Conservation (phyloP, 306 rosid species). For the Gleditsia sinensis region DNA sequence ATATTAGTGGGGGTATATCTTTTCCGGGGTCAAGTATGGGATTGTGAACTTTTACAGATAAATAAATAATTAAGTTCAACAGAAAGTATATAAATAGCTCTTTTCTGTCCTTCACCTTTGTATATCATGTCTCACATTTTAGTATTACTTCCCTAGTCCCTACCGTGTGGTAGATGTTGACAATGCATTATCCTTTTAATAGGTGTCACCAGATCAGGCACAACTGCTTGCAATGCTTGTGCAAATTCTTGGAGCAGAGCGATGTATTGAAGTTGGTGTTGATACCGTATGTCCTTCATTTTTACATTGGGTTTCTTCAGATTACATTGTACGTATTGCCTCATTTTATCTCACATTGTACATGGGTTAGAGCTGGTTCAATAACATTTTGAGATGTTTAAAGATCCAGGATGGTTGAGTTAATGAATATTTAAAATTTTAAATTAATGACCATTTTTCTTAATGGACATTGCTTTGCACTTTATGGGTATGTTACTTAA, state of each 20-base stretch:
- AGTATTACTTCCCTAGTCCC: constrained; percentile 6
- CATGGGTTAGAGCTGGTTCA: neutral
- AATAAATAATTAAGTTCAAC: constrained; percentile 2
- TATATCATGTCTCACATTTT: constrained; percentile 19
- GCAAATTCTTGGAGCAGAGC: constrained; percentile 87
- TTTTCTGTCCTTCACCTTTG: constrained; percentile 6
- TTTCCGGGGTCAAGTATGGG: constrained; percentile 2
- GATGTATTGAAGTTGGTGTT: constrained; percentile 95
- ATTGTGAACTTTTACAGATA: constrained; percentile 18
- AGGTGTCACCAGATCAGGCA: constrained; percentile 99
- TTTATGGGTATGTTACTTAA: neutral
- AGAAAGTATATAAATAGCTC: neutral
- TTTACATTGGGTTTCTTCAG: constrained; percentile 14
- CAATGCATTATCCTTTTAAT: constrained; percentile 16
- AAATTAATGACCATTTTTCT: neutral
- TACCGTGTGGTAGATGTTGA: constrained; percentile 35
- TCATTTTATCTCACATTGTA: neutral
- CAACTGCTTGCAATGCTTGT: constrained; percentile 93
- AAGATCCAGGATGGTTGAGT: neutral
- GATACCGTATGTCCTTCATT: constrained; percentile 64
- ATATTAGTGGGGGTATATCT: neutral
- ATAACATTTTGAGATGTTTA: neutral
- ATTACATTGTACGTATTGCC: constrained; percentile 14
- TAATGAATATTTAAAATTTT: neutral
- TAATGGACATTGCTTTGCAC: neutral